Evolutionary conservation across 2,329 filamentous ascomycete species (phyloP), one percentile per base, ranked within the genome.

Genomic region (Fusarium buharicum): DNA sequence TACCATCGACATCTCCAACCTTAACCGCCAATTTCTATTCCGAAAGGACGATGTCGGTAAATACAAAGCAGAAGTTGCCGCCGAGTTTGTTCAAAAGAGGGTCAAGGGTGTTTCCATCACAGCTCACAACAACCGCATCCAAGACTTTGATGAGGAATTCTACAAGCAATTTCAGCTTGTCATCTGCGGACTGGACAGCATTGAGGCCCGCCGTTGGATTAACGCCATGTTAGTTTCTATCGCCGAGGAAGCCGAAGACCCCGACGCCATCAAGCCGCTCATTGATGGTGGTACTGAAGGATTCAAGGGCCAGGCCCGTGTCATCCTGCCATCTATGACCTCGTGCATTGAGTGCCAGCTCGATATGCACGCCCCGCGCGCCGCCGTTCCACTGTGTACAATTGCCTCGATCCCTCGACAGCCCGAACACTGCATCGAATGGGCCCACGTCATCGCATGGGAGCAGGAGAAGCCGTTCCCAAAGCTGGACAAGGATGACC

Each of bases 371-470:
- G 94, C 95, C 1, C 96, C 95, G n/a, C 87, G 94, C 49, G 91
- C 93, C n/a, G 93, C 95, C 13, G 94, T 99, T 0, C 95, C 95
- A 1, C 89, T 99, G 24, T 99, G 95, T 76, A 99, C 95, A 4
- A 88, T 99, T 55, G 95, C 95, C 14, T 96, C 92, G 16, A 98
- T 99, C 67, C 95, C 95, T 10, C 90, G 95, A 13, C 95, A 99
- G 74, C 95, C 95, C 1, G 93, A 98, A 75, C 95, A 99, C 78
- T 99, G 95, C 75, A 91, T 99, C 72, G 95, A 99, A 78, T 99
- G 95, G 95, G 96, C 95, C 0, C 94, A 98, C 75, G 90, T 98
- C 72, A 97, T 99, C 62, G 95, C 95, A 36, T 99, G 95, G 95
- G 93, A 97, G 61, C 86, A 90, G 67, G 87, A 92, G 71, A 89